A percentile compares a stretch with the other conserved stretches of the same genome.
Conservation (phyloP, 805 yeast species). For the Lachancea thermotolerans region DNA sequence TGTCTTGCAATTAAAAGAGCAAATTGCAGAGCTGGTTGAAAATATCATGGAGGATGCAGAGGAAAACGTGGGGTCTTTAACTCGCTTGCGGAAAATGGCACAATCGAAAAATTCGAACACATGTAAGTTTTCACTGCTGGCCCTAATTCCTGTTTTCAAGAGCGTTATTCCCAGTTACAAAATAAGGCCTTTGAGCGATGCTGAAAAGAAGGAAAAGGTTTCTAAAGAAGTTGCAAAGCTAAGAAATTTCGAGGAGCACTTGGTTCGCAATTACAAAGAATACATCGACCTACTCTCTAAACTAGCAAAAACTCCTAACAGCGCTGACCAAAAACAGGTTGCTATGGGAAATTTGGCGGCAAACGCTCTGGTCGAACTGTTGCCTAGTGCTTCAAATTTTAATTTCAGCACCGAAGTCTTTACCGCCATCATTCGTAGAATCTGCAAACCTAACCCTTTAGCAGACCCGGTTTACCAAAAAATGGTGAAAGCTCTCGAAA, state of each 20-base stretch:
- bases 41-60: slow-evolving; percentile 82
- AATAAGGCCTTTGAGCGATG: slow-evolving; percentile 74
- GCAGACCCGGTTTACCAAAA: slow-evolving; percentile 44
- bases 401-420: slow-evolving; percentile 75
- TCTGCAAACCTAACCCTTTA: slow-evolving; percentile 49
- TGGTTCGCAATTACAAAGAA: slow-evolving; percentile 60
- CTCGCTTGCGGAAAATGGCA: slow-evolving; percentile 65
- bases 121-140: slow-evolving; percentile 62
- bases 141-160: slow-evolving; percentile 80
- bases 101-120: slow-evolving; percentile 59
- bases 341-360: slow-evolving; percentile 51
- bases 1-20: slow-evolving; percentile 63
- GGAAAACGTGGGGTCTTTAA: slow-evolving; percentile 59
- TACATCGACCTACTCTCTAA: slow-evolving; percentile 53
- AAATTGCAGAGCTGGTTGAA: slow-evolving; percentile 75
- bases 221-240: slow-evolving; percentile 72
- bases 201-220: slow-evolving; percentile 76
- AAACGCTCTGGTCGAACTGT: slow-evolving; percentile 73
- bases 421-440: slow-evolving; percentile 56
- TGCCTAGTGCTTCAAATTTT: slow-evolving; percentile 64
- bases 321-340: slow-evolving; percentile 27
- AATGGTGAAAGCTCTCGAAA: slow-evolving; percentile 60
- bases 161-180: slow-evolving; percentile 82
- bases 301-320: slow-evolving; percentile 35
- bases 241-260: slow-evolving; percentile 73